phyloP scores from a whole-genome alignment of 331 rosid species.

The Malus hybrid region DNA sequence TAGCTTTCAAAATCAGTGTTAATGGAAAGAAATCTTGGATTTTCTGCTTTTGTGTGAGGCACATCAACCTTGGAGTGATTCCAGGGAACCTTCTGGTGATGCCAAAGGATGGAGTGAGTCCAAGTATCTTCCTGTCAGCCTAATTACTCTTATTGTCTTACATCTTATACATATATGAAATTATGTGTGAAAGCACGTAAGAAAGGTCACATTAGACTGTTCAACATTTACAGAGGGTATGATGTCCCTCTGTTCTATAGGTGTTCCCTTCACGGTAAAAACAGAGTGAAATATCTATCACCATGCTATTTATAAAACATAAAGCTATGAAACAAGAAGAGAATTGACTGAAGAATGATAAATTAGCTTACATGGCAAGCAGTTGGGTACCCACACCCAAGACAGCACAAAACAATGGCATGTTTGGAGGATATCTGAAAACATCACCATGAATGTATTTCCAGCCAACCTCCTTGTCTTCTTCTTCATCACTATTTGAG shows the following conservation, averaged over 20 bases:
- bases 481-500: slow-evolving; percentile 53
- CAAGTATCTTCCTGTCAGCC: not conserved
- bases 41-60: not conserved
- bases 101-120: not conserved
- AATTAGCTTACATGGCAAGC: slow-evolving; percentile 65
- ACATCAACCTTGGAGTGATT: not conserved
- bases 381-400: slow-evolving; percentile 84
- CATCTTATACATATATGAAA: not conserved
- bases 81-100: not conserved
- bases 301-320: not conserved
- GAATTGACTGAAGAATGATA: slow-evolving; percentile 5
- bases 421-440: slow-evolving; percentile 59
- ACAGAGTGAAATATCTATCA: not conserved
- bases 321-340: slow-evolving; percentile 6
- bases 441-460: slow-evolving; percentile 73
- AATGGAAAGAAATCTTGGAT: not conserved
- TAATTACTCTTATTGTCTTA: not conserved
- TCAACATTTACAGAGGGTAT: not conserved
- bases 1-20: not conserved
- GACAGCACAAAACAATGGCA: slow-evolving; percentile 64
- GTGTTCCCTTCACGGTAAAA: not conserved
- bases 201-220: not conserved
- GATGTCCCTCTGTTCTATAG: not conserved
- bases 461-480: slow-evolving; percentile 84
- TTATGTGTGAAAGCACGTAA: not conserved